These are phyloP conservation scores for Solanum chmielewskii DNA, from an alignment of 257 asterid species.

Conservation along the genomic window DNA sequence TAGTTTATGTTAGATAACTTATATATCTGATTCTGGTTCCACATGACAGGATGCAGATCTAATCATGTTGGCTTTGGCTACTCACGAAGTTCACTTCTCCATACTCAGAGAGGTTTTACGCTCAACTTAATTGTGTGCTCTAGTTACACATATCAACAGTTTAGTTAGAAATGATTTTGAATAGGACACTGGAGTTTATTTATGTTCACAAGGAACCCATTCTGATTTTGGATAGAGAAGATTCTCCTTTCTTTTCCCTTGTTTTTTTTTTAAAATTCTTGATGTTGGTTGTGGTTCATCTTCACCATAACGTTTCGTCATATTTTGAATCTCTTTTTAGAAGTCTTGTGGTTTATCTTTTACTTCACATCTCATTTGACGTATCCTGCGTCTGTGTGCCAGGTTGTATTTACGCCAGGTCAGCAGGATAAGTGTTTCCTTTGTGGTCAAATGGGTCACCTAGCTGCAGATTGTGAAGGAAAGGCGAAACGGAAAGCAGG, in stretches of 20 bases:
- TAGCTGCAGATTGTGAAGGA: conserved; percentile 87
- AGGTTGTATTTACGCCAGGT: conserved; percentile 93
- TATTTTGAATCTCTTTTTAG: not conserved
- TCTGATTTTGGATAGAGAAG: not conserved
- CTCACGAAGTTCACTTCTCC: conserved; percentile 54
- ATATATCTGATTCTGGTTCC: not conserved
- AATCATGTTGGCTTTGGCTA: conserved; percentile 53
- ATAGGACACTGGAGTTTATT: not conserved
- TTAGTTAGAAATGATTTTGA: not conserved
- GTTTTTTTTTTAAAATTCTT: not conserved
- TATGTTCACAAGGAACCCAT: not conserved
- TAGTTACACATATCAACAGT: not conserved
- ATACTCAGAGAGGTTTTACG: conserved; percentile 53
- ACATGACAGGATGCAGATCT: conserved; percentile 54
- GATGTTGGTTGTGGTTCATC: not conserved
- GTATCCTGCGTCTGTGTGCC: not conserved
- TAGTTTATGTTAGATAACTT: not conserved
- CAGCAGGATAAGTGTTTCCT: conserved; percentile 94
- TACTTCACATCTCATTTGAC: not conserved
- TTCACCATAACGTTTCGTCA: not conserved
- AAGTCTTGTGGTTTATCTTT: not conserved
- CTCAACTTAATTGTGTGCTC: not conserved
- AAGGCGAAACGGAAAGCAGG: conserved; percentile 95
- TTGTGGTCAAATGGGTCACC: conserved; percentile 97
- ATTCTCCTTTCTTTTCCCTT: not conserved